Conservation (phyloP, 768 basidiomycete species). For the Hypholoma sublateritium region DNA sequence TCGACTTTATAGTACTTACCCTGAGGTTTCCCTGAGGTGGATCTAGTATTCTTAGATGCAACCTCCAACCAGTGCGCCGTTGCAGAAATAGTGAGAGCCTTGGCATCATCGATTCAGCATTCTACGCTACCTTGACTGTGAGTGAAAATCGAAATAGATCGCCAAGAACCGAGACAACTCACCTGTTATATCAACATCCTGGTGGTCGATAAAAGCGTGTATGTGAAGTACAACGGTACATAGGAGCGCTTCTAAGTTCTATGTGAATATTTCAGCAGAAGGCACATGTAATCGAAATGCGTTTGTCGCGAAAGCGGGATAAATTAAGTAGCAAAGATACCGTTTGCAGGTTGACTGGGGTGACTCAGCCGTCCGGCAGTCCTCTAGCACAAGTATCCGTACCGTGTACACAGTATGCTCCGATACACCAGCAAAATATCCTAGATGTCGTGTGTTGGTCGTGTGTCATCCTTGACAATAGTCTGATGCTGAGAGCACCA, state of each 20-base stretch:
- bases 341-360: no score
- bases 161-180: constrained; percentile 14
- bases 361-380: not conserved
- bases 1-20: constrained; percentile 4
- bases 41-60: constrained; percentile 9
- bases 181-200: not conserved
- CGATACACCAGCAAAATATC: not conserved
- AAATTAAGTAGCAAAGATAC: not conserved
- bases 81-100: constrained; percentile 2
- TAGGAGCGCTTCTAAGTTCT: not conserved
- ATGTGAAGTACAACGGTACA: not conserved
- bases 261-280: not conserved
- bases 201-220: not conserved
- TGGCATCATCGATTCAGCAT: constrained; percentile 12
- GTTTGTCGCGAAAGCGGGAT: not conserved
- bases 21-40: no score
- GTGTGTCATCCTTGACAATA: not conserved
- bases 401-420: not conserved
- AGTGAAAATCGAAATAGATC: constrained; percentile 15
- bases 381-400: not conserved
- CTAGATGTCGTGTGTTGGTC: not conserved
- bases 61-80: not conserved
- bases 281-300: not conserved
- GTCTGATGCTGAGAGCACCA: constrained; percentile 9
- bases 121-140: constrained; percentile 5